Evolutionary conservation across 2,329 filamentous ascomycete genomes (phyloP).

Genomic region (Monosporascus sp.): DNA sequence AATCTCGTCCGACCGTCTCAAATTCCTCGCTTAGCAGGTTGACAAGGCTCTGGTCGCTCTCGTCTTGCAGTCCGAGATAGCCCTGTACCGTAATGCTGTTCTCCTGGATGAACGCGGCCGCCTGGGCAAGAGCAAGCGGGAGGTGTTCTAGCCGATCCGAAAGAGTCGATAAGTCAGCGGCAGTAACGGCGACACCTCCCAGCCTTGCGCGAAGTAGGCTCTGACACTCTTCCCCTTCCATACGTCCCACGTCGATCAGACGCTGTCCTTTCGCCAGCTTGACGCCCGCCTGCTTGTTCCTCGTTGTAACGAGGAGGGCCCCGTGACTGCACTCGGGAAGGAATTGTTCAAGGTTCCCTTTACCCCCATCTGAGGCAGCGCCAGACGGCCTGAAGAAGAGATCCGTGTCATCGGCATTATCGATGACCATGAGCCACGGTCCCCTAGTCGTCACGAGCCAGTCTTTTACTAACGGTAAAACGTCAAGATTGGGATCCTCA

Average conservation of each 20-base stretch:
- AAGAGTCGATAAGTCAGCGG: conserved; percentile 14
- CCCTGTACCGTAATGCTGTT: conserved; percentile 20
- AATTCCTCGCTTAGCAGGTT: conserved; percentile 26
- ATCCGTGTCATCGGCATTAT: conserved; percentile 10
- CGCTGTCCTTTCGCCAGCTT: too few relatives aligned
- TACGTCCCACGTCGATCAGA: too few relatives aligned
- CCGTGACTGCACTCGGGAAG: too few relatives aligned
- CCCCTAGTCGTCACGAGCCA: conserved; percentile 21
- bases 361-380: too few relatives aligned
- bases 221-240: too few relatives aligned
- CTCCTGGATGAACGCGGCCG: conserved; percentile 28
- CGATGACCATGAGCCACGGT: conserved; percentile 14
- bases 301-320: too few relatives aligned
- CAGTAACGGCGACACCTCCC: conserved; percentile 1
- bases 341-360: too few relatives aligned
- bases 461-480: conserved; percentile 18
- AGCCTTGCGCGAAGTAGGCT: too few relatives aligned
- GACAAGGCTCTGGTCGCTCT: conserved; percentile 23
- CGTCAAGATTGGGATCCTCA: conserved; percentile 3
- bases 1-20: conserved; percentile 26
- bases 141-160: conserved; percentile 24
- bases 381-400: too few relatives aligned
- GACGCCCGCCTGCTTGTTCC: too few relatives aligned
- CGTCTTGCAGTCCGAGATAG: conserved; percentile 34
- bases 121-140: conserved; percentile 30